Conservation (phyloP, 2,329 filamentous ascomycete genomes). For the Trichoderma cornu-damae region DNA sequence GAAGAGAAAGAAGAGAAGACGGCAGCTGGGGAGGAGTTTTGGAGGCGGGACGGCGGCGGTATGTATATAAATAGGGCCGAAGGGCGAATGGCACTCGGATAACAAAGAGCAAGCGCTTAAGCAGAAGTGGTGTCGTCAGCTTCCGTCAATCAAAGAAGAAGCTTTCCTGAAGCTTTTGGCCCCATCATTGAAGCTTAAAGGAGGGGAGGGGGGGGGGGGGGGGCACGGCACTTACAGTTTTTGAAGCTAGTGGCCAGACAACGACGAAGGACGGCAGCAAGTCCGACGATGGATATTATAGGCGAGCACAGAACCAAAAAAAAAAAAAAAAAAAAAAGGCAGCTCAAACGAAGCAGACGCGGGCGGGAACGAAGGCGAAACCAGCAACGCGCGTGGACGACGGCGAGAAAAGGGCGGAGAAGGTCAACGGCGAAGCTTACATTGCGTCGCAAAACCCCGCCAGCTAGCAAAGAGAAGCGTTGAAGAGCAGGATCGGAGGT, state of each 20-base stretch:
- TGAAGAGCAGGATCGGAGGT: neutral
- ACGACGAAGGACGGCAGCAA: neutral
- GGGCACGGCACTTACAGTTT: conserved; percentile 4
- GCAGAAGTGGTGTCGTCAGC: neutral
- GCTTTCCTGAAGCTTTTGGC: neutral
- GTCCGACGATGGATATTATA: conserved; percentile 4
- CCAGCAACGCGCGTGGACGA: conserved; percentile 4
- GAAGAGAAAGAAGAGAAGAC: neutral
- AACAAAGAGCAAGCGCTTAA: neutral
- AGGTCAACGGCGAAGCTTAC: conserved; percentile 13
- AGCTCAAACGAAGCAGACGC: neutral
- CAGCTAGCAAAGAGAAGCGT: neutral
- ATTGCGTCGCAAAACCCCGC: conserved; percentile 20
- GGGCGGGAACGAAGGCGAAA: neutral
- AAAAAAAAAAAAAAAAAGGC: neutral
- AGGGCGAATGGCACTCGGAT: neutral
- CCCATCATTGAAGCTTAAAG: neutral
- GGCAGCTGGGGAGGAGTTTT: neutral
- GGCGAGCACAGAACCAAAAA: too few species aligned
- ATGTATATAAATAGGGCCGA: neutral
- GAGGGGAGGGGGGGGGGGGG: neutral
- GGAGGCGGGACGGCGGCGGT: too few species aligned
- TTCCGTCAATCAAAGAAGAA: neutral
- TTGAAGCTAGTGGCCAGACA: neutral
- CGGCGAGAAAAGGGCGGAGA: conserved; percentile 1